Conservation (phyloP, 192 early-diverging fungal genomes). For the Coemansia sp. region DNA sequence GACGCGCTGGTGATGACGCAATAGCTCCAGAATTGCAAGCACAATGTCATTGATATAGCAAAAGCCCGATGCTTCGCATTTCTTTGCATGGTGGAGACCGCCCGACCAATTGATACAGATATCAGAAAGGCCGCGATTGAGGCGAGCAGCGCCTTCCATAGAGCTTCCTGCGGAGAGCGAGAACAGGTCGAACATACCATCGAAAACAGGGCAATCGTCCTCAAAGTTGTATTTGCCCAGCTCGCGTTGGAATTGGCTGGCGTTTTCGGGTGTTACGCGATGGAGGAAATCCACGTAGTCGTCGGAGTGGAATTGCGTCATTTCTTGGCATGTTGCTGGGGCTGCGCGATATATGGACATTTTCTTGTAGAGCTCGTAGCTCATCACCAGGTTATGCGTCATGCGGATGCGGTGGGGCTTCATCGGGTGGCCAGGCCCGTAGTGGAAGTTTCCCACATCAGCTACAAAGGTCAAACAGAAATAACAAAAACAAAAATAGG, state of each 20-base stretch:
- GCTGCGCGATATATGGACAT: slow-evolving; percentile 86
- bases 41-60: slow-evolving; percentile 99
- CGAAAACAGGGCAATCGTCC: slow-evolving; percentile 98
- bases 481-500: slow-evolving; percentile 1
- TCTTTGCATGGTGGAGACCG: slow-evolving; percentile 97
- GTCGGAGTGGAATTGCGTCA: slow-evolving; percentile 94
- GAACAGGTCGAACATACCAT: slow-evolving; percentile 96
- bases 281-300: slow-evolving; percentile 95
- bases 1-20: slow-evolving; percentile 86
- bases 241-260: slow-evolving; percentile 65
- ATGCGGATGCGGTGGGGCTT: slow-evolving; percentile 97
- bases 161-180: slow-evolving; percentile 90
- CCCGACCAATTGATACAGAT: slow-evolving; percentile 98
- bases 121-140: slow-evolving; percentile 82
- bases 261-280: slow-evolving; percentile 77
- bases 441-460: slow-evolving; percentile 84
- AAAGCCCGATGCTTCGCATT: slow-evolving; percentile 94
- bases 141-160: slow-evolving; percentile 89
- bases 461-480: slow-evolving; percentile 21
- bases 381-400: slow-evolving; percentile 94
- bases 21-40: slow-evolving; percentile 85
- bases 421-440: slow-evolving; percentile 96
- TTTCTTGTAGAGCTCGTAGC: slow-evolving; percentile 94
- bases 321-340: slow-evolving; percentile 87
- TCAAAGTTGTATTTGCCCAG: slow-evolving; percentile 82